phyloP scores from a whole-genome alignment of 495 filamentous ascomycete genomes.

The Neurospora tetraspora region DNA sequence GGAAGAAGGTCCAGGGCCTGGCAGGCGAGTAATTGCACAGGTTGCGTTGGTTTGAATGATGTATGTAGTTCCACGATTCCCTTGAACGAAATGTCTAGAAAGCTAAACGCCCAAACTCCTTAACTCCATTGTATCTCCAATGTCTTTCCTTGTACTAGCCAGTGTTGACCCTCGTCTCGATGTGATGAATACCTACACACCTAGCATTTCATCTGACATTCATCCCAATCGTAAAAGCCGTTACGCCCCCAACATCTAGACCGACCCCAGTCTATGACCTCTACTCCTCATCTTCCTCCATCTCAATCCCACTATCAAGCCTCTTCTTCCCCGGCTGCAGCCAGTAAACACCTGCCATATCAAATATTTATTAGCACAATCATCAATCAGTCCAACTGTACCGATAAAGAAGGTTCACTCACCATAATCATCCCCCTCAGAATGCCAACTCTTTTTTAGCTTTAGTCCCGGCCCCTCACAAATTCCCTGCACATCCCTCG shows the following conservation, averaged over 20 bases:
- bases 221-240: neutral
- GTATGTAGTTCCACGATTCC: neutral
- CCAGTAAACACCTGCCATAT: conserved; percentile 7
- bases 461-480: neutral
- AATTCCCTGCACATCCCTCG: neutral
- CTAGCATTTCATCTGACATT: neutral
- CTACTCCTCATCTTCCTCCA: neutral
- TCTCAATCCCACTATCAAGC: conserved; percentile 5
- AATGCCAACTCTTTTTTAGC: conserved; percentile 1
- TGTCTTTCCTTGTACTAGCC: neutral
- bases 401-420: too few species aligned
- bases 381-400: too few species aligned
- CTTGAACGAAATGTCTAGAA: neutral
- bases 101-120: neutral
- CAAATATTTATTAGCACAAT: too few species aligned
- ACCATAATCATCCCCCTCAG: conserved; percentile 7
- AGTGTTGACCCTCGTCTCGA: neutral
- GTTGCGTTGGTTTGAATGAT: neutral
- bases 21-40: neutral
- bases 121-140: neutral
- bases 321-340: conserved; percentile 2
- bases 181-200: neutral
- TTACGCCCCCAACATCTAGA: neutral
- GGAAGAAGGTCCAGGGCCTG: neutral
- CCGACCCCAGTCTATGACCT: too few species aligned